Evolutionary conservation across 2,329 filamentous ascomycete genomes (phyloP).

Genomic region (Fusarium luffae): DNA sequence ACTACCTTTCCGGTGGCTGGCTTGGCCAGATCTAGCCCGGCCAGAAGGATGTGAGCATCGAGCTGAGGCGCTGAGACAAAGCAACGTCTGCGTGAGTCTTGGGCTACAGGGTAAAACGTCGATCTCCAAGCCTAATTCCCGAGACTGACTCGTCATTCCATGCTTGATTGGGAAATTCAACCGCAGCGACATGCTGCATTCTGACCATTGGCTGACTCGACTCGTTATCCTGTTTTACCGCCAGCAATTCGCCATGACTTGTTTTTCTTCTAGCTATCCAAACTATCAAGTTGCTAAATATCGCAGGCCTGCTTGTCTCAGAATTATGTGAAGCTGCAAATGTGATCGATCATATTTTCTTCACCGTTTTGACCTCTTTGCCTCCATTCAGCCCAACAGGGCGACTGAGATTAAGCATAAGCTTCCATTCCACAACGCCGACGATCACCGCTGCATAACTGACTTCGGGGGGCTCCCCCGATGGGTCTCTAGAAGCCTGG

Average conservation of each 20-base stretch:
- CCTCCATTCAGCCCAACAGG: neutral
- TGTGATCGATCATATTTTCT: neutral
- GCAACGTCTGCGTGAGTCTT: neutral
- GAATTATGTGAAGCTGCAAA: neutral
- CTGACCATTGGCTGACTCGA: neutral
- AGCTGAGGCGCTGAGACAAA: neutral
- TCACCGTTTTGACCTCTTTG: neutral
- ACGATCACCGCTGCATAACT: neutral
- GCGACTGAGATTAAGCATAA: constrained; percentile 1
- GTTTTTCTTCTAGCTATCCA: neutral
- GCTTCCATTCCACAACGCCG: neutral
- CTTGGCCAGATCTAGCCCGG: neutral
- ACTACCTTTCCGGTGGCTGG: neutral
- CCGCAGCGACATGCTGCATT: neutral
- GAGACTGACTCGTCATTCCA: neutral
- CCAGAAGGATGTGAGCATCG: neutral
- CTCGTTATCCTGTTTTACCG: neutral
- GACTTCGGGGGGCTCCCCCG: neutral
- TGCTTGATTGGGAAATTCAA: neutral
- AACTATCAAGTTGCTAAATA: neutral
- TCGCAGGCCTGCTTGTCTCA: neutral
- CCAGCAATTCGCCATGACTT: neutral
- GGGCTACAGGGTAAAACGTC: neutral
- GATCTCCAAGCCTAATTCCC: neutral
- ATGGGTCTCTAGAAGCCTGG: neutral